Base-by-base conservation (phyloP, 305 asterid species). In the Fraxinus floribunda region DNA sequence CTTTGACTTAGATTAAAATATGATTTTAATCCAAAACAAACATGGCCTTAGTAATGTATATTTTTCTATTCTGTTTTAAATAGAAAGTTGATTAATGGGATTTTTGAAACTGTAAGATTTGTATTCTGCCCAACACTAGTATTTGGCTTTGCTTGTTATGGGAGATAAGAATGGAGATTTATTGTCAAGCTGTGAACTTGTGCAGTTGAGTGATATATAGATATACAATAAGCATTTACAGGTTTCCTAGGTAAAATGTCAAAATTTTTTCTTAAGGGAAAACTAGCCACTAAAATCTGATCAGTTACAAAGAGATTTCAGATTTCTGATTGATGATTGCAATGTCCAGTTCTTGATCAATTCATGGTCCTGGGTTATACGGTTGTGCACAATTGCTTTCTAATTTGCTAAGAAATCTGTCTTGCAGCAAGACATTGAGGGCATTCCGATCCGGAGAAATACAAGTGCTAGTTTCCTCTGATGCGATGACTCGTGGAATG, bases 401-500 rank as follows among this genome's bases (percentile, higher is more conserved):
- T 80, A 34, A 78, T 22, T 34, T 68, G 78, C 71, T 7, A n/a
- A 75, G 57, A 36, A 77, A 49, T 88, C 55, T 44, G 30, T 86
- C 16, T 24, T 83, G 77, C 93, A 93, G 98, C 88, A 91, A 91
- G 87, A 92, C 94, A 30, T 78, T 95, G 85, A 92, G 84, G 87
- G 92, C 93, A 80, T 95, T 93, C 84, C 90, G 96, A 72, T 86
- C 87, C 16, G 98, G 98, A 84, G 85, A 90, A 82, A 80, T 88
- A 36, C 90, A 90, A 84, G 96, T 95, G 41, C 95, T 95, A 39
- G 88, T 95, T 78, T 91, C 97, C 18, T 93, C 98, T 68, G 98
- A 95, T 88, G 95, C 95, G 74, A 92, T 93, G 95, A 88, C 98
- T 78, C 97, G 96, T 81, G 98, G 98, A 77, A 95, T 93, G 98